phyloP scores from a whole-genome alignment of 805 yeast genomes.

The Starmerella bombicola region DNA sequence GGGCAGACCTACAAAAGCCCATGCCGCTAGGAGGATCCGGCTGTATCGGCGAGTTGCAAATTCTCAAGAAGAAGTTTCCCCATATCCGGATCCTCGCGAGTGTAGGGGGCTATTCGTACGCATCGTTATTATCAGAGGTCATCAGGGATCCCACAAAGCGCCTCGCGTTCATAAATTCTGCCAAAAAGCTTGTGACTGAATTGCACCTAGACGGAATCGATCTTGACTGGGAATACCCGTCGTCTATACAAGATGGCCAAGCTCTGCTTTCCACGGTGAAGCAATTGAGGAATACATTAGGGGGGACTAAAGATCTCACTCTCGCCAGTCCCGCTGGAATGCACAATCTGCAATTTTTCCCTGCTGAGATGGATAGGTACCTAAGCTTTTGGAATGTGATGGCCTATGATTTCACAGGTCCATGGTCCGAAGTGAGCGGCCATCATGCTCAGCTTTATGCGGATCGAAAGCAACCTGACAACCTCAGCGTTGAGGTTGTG shows the following conservation, averaged over 20 bases:
- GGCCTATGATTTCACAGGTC: slow-evolving; percentile 82
- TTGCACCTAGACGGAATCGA: slow-evolving; percentile 83
- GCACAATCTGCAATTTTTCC: slow-evolving; percentile 35
- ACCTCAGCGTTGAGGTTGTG: slow-evolving; percentile 40
- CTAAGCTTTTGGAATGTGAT: slow-evolving; percentile 71
- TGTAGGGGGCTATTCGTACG: slow-evolving; percentile 69
- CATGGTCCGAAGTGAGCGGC: slow-evolving; percentile 51
- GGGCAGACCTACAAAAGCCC: slow-evolving; percentile 45
- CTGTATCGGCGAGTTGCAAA: slow-evolving; percentile 37
- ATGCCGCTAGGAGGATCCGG: slow-evolving; percentile 32
- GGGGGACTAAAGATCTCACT: slow-evolving; percentile 39
- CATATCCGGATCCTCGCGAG: slow-evolving; percentile 50
- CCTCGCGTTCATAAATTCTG: slow-evolving; percentile 38
- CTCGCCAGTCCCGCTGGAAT: slow-evolving; percentile 65
- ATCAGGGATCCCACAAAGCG: slow-evolving; percentile 32
- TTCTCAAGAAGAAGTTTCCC: slow-evolving; percentile 29
- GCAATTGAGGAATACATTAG: slow-evolving; percentile 32
- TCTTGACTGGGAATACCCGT: slow-evolving; percentile 90
- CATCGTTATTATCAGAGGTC: slow-evolving; percentile 38
- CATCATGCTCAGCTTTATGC: slow-evolving; percentile 62
- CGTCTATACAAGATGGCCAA: slow-evolving; percentile 35
- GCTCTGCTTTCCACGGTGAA: slow-evolving; percentile 36
- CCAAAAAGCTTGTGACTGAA: slow-evolving; percentile 36
- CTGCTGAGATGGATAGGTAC: slow-evolving; percentile 46
- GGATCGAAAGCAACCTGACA: slow-evolving; percentile 21